Base-by-base conservation (phyloP, 2,329 filamentous ascomycete species). In the Colletotrichum graminicola region DNA sequence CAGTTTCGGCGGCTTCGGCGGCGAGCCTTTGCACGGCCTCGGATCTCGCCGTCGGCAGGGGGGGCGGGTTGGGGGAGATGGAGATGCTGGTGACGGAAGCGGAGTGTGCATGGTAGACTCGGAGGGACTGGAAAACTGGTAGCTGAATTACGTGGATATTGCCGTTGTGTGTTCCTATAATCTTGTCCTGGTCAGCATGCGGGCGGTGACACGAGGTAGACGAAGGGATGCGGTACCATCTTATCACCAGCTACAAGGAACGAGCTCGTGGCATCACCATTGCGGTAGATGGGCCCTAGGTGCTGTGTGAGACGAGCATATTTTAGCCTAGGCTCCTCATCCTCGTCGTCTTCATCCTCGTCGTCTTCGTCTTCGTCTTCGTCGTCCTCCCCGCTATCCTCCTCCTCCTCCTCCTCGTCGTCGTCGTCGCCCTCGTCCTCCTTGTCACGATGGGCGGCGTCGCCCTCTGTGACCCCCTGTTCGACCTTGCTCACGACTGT, bases 231-330 rank as follows among this genome's bases (percentile, higher is more conserved):
- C 67, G 85, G 77, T 86, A 95, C 94, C 95, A 98, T 97, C 85
- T 98, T 98, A 85, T 99, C 95, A 63, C 95, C 95, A 51, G 93
- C 93, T 61, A 97, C 94, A 61, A 97, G 84, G 79, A 97, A 97
- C 11, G 93, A 86, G 81, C 95, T 98, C 34, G 95, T 98, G 76
- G 94, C 94, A 87, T 99, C 96, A 76, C 94, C 95, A 83, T 97
- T 97, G 70, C 94, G 91, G 83, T 99, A 99, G 43, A 98, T 89
- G 54, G 92, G 85, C 34, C 88, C 90, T 73, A 99, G 84, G 77
- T 92, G 91, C 72, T 91, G 92, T 10, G 96, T 98, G 75, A 98
- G 83, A 60, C 94, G 92, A 62, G 92, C 92, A 80, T 98, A 98
- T 82, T 99, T 99, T 76, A 99, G 89, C 78, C 92, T 92, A 36